Evolutionary conservation across 306 rosid species (phyloP), one percentile per base, ranked within the genome.

Genomic region (Vigna nakashimae): DNA sequence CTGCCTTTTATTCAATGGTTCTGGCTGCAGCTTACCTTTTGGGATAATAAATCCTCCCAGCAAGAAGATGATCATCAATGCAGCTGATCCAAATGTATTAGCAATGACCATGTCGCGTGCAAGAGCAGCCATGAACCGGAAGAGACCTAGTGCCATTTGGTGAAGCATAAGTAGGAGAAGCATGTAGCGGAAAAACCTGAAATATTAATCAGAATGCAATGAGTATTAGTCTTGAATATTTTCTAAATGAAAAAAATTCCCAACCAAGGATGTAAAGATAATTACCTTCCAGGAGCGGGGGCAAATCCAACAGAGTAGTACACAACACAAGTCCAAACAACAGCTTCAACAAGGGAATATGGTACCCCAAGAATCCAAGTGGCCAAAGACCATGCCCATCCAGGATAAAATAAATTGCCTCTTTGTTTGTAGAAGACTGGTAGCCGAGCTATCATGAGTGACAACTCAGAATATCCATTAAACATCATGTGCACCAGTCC

Each of bases 141-240:
- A 94, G 75, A 94, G 93, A 57, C 97, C 87, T 82, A 94, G 67
- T 43, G 94, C 97, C 98, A 94, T 94, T 86, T 91, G 96, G 80
- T 91, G 98, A 38, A 91, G 45, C 38, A 83, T 12, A 53, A 91
- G 83, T 24, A 94, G 91, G 69, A 86, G 62, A 57, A 90, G 43
- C 96, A 90, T 88, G 87, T 56, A 89, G 34, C 97, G 93, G 63
- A 86, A 90, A 70, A 94, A 90, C 87, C 98, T 93, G 92, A 68
- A 86, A 85, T 73, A 70, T 52, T 72, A 78, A 12, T 46, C 55
- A 71, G 13, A 66, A 48, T 56, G 36, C 48, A 30, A 63, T 70
- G 81, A 66, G 79, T 60, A 3, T 16, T 20, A 56, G 55, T 43
- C 30, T 3, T 56, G 68, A 53, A 17, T 4, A 65, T 65, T 18